Base-by-base conservation (phyloP, 371 early-diverging fungal genomes). In the Mortierella sp. region DNA sequence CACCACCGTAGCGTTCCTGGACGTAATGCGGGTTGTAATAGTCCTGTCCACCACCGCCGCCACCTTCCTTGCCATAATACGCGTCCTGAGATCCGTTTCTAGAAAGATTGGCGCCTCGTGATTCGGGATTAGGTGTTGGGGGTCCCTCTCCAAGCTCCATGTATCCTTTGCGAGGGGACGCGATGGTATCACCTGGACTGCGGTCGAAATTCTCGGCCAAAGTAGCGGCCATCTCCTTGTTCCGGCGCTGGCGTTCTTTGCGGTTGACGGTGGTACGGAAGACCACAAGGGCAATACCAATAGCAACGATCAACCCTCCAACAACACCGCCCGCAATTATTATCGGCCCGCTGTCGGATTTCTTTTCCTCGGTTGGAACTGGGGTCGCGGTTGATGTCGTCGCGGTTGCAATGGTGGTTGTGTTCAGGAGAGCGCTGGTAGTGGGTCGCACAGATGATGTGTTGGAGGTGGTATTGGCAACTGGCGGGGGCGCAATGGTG, bases 171-270 rank as follows among this genome's bases (percentile, higher is more conserved):
- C 80, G 47, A 8, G 76, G 73, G 13, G 65, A 64, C 8, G 58
- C 58, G 24, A 71, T 64, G 0, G 74, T 53, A 41, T 77, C 83
- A 4, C 43, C 58, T 47, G 55, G 71, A 31, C 71, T 55, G 16
- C 77, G 77, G 37, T 81, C 77, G 45, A 73, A 77, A 41, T 39
- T 74, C 43, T 77, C 75, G 1, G 78, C 78, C 40, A 82, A 16
- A 14, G 83, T 72, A 0, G 83, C 83, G 2, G 83, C 83, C 70
- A 78, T 74, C 64, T 82, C 83, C 64, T 82, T 82, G 47, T 78
- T 66, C 19, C 83, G 74, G 13, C 75, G 74, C 9, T 58, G 44
- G 9, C 73, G 71, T 9, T 82, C 83, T 19, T 66, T 44, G 11
- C 78, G 68, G 31, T 68, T 72, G 13, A 75, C 29, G 0, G 71